A percentile compares a stretch with the other conserved stretches of the same genome.
Evolutionary conservation across 202 grass and related monocot species (phyloP).

Genomic region (Saccharum hybrid): DNA sequence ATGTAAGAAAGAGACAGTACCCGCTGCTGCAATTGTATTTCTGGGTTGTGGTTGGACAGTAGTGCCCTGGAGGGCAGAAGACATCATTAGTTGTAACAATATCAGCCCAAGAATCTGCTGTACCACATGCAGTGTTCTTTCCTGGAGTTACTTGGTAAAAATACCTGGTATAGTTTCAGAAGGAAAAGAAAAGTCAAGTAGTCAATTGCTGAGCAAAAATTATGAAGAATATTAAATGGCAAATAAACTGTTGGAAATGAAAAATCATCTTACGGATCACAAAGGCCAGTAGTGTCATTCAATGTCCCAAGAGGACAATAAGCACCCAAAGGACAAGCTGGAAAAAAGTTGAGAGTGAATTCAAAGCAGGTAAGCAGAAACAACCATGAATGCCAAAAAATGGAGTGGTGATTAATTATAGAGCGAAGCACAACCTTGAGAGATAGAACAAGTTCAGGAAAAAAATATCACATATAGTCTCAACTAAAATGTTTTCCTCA

Average conservation of each 20-base stretch:
- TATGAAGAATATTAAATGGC: constrained; percentile 15
- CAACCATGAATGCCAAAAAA: constrained; percentile 7
- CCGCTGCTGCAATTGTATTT: constrained; percentile 68
- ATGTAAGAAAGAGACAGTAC: constrained; percentile 40
- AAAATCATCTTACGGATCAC: constrained; percentile 72
- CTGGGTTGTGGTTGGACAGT: constrained; percentile 73
- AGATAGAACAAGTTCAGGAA: constrained; percentile 14
- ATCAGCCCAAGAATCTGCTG: constrained; percentile 79
- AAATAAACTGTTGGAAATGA: constrained; percentile 22
- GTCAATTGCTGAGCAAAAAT: constrained; percentile 24
- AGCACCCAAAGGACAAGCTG: constrained; percentile 91
- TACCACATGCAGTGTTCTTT: constrained; percentile 54
- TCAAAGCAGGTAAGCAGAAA: constrained; percentile 35
- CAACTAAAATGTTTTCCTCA: not conserved
- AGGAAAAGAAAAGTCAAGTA: constrained; percentile 15
- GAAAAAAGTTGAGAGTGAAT: constrained; percentile 29
- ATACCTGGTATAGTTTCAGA: constrained; percentile 54
- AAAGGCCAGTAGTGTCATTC: constrained; percentile 61
- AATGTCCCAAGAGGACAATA: constrained; percentile 72
- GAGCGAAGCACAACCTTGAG: not conserved
- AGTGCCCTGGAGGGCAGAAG: constrained; percentile 76
- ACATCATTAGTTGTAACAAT: constrained; percentile 61
- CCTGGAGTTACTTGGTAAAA: constrained; percentile 73
- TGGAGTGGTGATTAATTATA: constrained; percentile 4
- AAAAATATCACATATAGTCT: not conserved